Evolutionary conservation across 164 flowering plant genomes (phyloP).

Genomic region (Vitis amurensis): DNA sequence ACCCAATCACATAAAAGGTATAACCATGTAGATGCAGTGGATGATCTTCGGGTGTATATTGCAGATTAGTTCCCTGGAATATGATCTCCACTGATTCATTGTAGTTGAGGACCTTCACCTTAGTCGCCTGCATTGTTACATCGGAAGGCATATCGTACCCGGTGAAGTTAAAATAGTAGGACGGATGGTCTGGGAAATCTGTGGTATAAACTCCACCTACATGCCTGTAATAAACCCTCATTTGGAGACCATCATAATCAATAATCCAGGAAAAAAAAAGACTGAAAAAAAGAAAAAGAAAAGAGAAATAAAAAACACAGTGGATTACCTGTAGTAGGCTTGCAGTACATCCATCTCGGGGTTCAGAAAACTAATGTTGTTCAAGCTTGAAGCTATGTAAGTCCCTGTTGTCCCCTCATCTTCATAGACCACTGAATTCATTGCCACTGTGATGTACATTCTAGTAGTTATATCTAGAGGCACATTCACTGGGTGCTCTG

Average conservation of each 20-base stretch:
- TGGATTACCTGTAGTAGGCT: constrained; percentile 20
- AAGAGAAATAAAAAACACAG: background rate
- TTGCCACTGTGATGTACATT: constrained; percentile 6
- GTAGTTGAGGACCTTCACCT: constrained; percentile 5
- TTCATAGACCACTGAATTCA: constrained; percentile 8
- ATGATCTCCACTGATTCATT: constrained; percentile 7
- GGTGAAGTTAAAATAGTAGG: constrained; percentile 4
- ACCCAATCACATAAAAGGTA: constrained; percentile 16
- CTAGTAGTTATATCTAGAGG: constrained; percentile 9
- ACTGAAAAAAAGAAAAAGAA: too few species aligned
- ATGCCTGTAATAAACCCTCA: background rate
- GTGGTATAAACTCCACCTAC: background rate
- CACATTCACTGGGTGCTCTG: constrained; percentile 21
- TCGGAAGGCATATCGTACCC: background rate
- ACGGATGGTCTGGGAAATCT: background rate
- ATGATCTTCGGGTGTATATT: background rate
- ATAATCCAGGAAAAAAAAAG: too few species aligned
- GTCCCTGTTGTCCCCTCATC: constrained; percentile 20
- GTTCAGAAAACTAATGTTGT: constrained; percentile 22
- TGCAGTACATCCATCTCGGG: constrained; percentile 17
- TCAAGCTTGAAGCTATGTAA: constrained; percentile 26
- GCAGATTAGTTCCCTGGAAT: constrained; percentile 5
- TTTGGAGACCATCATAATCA: too few species aligned
- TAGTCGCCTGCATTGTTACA: background rate
- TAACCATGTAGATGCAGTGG: constrained; percentile 25